These are phyloP conservation scores for Waltergamsia citrina DNA, from an alignment of 2,329 filamentous ascomycete species.

Conservation along the genomic window DNA sequence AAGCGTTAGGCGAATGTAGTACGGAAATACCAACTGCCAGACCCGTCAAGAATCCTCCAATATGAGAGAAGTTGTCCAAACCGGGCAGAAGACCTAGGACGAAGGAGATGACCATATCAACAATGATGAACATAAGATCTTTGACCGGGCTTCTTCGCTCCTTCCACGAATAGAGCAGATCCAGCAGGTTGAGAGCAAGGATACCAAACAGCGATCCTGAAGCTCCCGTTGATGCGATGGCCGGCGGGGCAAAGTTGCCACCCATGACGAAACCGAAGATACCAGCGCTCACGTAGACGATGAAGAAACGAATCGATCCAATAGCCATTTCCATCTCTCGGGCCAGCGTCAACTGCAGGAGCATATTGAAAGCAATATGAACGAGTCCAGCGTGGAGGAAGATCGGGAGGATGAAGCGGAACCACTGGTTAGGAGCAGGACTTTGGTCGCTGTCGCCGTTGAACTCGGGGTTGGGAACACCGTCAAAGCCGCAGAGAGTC, in stretches of 20 bases:
- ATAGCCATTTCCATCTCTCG: constrained; percentile 90
- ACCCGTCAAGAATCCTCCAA: constrained; percentile 91
- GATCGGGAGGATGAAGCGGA: constrained; percentile 88
- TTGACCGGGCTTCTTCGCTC: constrained; percentile 67
- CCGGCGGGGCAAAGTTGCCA: constrained; percentile 80
- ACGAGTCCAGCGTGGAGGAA: constrained; percentile 92
- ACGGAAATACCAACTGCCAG: constrained; percentile 78
- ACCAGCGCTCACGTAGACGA: constrained; percentile 84
- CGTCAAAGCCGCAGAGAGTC: constrained; percentile 74
- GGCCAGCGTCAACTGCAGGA: constrained; percentile 82
- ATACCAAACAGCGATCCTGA: constrained; percentile 89
- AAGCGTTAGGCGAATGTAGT: constrained; percentile 74
- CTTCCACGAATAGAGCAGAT: constrained; percentile 87
- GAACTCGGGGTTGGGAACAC: constrained; percentile 59
- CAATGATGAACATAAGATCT: constrained; percentile 77
- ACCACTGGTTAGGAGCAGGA: constrained; percentile 85
- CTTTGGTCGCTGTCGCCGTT: constrained; percentile 37
- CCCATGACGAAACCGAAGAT: constrained; percentile 96
- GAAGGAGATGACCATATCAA: constrained; percentile 85
- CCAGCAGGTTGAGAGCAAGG: constrained; percentile 77
- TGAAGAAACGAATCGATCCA: constrained; percentile 74
- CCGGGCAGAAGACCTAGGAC: constrained; percentile 86
- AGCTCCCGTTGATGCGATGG: constrained; percentile 76
- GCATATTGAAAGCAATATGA: constrained; percentile 92
- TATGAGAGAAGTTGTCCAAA: constrained; percentile 94